These are phyloP conservation scores for Rhynchosporium secalis DNA, from an alignment of 2,329 filamentous ascomycete genomes.

Conservation along the genomic window DNA sequence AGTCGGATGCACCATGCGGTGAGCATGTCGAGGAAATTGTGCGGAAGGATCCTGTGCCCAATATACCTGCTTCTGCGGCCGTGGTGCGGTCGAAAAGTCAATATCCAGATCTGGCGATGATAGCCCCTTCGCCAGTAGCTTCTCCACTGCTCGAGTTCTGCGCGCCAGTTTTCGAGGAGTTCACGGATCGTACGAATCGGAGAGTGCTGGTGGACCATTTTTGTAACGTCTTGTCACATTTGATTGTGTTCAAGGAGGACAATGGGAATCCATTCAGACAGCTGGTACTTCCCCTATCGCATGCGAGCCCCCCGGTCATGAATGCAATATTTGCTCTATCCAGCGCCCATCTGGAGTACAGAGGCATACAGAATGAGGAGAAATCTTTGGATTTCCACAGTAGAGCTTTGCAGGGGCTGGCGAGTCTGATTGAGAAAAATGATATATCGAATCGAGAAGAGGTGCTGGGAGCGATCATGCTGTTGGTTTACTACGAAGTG, in stretches of 20 bases:
- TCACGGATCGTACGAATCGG: conserved; percentile 54
- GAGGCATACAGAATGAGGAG: conserved; percentile 53
- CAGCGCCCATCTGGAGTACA: conserved; percentile 77
- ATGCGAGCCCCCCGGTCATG: conserved; percentile 60
- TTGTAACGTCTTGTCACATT: conserved; percentile 61
- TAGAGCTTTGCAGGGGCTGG: conserved; percentile 57
- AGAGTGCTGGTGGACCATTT: conserved; percentile 62
- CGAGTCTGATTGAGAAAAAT: conserved; percentile 56
- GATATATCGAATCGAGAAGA: conserved; percentile 54
- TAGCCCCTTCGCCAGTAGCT: conserved; percentile 33
- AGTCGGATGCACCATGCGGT: conserved; percentile 29
- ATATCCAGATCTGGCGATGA: conserved; percentile 40
- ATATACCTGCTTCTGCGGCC: conserved; percentile 13
- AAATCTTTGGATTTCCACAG: conserved; percentile 61
- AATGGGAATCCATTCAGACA: conserved; percentile 63
- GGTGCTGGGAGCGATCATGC: conserved; percentile 59
- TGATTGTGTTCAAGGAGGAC: conserved; percentile 66
- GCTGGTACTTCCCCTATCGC: conserved; percentile 60
- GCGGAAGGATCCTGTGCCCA: conserved; percentile 20
- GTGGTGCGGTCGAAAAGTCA: conserved; percentile 33
- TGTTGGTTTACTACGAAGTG: conserved; percentile 64
- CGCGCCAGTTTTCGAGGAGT: conserved; percentile 56
- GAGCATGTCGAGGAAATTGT: conserved; percentile 35
- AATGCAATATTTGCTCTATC: conserved; percentile 84
- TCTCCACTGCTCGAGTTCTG: conserved; percentile 50